Evolutionary conservation across 768 basidiomycete species (phyloP).

Genomic region (Russula sp.): DNA sequence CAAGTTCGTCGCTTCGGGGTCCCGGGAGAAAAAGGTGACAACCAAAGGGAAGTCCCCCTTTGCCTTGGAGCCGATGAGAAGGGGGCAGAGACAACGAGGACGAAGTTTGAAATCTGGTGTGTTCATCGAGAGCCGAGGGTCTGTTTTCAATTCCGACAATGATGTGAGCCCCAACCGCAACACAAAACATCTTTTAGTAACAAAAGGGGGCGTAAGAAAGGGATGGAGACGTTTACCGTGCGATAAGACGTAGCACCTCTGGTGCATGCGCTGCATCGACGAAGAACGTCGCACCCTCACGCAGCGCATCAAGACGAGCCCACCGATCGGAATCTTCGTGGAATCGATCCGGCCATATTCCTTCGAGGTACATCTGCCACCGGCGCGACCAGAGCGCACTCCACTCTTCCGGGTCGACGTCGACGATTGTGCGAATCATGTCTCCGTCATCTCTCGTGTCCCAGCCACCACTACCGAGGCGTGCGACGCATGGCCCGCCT

Average conservation of each 20-base stretch:
- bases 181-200: not conserved
- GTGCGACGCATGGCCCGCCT: constrained; percentile 20
- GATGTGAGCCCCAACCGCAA: not conserved
- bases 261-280: constrained; percentile 22
- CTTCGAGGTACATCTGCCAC: constrained; percentile 30
- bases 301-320: constrained; percentile 27
- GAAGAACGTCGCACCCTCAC: constrained; percentile 21
- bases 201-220: not conserved
- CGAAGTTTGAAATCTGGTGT: constrained; percentile 7
- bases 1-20: constrained; percentile 24
- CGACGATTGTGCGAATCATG: constrained; percentile 26
- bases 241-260: constrained; percentile 23
- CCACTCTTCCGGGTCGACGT: constrained; percentile 29
- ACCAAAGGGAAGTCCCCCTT: constrained; percentile 10
- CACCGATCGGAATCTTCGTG: constrained; percentile 24
- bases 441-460: constrained; percentile 21
- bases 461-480: constrained; percentile 26
- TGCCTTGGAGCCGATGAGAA: not conserved
- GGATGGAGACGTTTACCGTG: constrained; percentile 19
- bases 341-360: constrained; percentile 19
- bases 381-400: constrained; percentile 21
- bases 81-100: constrained; percentile 18
- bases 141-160: constrained; percentile 6
- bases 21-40: constrained; percentile 26
- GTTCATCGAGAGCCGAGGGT: constrained; percentile 25